These are phyloP conservation scores for Penicillium sp. DNA, from an alignment of 2,329 filamentous ascomycete species.

Conservation along the genomic window DNA sequence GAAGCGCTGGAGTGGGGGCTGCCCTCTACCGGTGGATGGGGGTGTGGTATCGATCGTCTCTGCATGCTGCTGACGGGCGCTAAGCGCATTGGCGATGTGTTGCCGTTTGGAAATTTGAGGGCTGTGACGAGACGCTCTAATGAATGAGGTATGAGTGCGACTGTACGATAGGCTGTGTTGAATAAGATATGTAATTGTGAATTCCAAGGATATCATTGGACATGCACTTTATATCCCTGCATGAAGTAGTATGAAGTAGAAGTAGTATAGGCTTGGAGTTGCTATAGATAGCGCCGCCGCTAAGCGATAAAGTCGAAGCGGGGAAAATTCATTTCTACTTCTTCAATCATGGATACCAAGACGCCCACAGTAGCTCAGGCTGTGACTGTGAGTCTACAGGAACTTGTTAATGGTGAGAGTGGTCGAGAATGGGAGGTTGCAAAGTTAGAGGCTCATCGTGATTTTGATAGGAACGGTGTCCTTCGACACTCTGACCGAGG, in stretches of 20 bases:
- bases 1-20: slow-evolving; percentile 83
- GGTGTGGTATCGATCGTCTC: slow-evolving; percentile 85
- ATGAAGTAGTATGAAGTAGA: background rate
- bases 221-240: background rate
- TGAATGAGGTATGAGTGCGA: background rate
- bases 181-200: background rate
- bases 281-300: slow-evolving; percentile 8
- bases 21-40: slow-evolving; percentile 97
- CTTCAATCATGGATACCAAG: slow-evolving; percentile 20
- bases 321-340: slow-evolving; percentile 8
- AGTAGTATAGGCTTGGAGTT: background rate
- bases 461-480: slow-evolving; percentile 39
- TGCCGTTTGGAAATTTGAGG: slow-evolving; percentile 84
- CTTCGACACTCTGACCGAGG: slow-evolving; percentile 55
- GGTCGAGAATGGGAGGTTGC: background rate
- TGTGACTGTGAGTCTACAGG: slow-evolving; percentile 52
- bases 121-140: slow-evolving; percentile 38
- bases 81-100: slow-evolving; percentile 78
- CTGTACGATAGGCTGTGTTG: background rate
- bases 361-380: slow-evolving; percentile 36
- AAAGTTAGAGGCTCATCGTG: background rate
- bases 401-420: slow-evolving; percentile 49
- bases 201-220: slow-evolving; percentile 1
- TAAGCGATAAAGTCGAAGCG: slow-evolving; percentile 13
- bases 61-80: slow-evolving; percentile 86